These are phyloP conservation scores for Arthrobotrys sphaeroides DNA, from an alignment of 2,329 filamentous ascomycete genomes.

Conservation along the genomic window DNA sequence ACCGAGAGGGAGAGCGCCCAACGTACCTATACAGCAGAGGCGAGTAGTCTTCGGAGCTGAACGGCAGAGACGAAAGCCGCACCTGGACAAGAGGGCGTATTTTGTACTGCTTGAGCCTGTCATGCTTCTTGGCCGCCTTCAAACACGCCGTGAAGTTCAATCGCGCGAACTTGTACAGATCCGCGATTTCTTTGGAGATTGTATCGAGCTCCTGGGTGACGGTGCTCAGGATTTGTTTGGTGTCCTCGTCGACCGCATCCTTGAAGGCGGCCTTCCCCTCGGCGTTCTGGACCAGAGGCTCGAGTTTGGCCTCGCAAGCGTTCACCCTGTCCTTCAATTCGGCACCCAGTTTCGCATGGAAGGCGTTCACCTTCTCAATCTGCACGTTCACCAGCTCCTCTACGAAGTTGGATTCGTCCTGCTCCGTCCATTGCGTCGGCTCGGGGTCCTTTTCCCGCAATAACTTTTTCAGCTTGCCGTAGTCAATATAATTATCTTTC, in stretches of 20 bases:
- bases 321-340: conserved; percentile 82
- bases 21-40: conserved; percentile 78
- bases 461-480: conserved; percentile 87
- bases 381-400: conserved; percentile 94
- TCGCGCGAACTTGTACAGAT: conserved; percentile 92
- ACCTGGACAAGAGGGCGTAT: conserved; percentile 92
- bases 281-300: conserved; percentile 65
- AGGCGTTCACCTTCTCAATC: conserved; percentile 90
- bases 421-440: conserved; percentile 77
- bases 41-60: conserved; percentile 94
- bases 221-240: conserved; percentile 63
- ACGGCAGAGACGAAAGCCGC: conserved; percentile 83
- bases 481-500: conserved; percentile 95
- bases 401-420: conserved; percentile 92
- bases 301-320: conserved; percentile 73
- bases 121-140: conserved; percentile 99
- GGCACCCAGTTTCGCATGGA: conserved; percentile 83
- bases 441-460: conserved; percentile 77
- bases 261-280: conserved; percentile 59
- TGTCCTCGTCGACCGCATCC: conserved; percentile 61
- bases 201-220: conserved; percentile 81
- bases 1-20: not conserved
- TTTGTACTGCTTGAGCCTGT: conserved; percentile 85
- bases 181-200: conserved; percentile 89
- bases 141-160: conserved; percentile 98